Conservation (phyloP, 768 basidiomycete genomes). For the Tylopilus subfusipes region DNA sequence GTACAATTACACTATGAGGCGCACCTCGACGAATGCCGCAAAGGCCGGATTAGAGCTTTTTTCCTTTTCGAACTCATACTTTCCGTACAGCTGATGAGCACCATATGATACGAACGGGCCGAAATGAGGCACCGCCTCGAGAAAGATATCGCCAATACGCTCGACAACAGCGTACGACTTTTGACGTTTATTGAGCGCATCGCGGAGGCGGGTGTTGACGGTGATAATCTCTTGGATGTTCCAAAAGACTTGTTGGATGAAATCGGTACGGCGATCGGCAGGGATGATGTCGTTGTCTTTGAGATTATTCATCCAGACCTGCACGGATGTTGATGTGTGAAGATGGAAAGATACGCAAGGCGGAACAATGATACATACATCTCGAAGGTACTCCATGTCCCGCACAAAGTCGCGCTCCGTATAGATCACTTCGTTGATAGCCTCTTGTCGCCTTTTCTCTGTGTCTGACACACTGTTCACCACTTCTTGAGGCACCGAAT, state of each 20-base stretch:
- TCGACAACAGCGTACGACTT: constrained; percentile 94
- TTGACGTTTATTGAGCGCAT: constrained; percentile 91
- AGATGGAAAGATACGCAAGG: not conserved
- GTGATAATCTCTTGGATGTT: constrained; percentile 91
- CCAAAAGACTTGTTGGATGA: constrained; percentile 96
- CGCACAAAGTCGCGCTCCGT: constrained; percentile 98
- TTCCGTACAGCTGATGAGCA: constrained; percentile 95
- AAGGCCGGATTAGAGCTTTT: constrained; percentile 91
- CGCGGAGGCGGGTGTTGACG: constrained; percentile 88
- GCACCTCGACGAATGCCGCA: constrained; percentile 91
- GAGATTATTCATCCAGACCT: constrained; percentile 90
- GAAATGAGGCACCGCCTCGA: constrained; percentile 85
- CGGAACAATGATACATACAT: constrained; percentile 51
- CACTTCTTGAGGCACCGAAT: constrained; percentile 93
- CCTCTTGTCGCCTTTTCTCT: constrained; percentile 96
- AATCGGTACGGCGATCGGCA: constrained; percentile 69
- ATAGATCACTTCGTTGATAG: constrained; percentile 92
- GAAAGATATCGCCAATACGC: constrained; percentile 84
- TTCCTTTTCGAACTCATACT: constrained; percentile 99
- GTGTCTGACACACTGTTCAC: constrained; percentile 87
- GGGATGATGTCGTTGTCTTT: constrained; percentile 77
- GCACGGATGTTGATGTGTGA: constrained; percentile 4
- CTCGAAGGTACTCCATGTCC: constrained; percentile 96
- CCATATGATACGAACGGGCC: constrained; percentile 94
- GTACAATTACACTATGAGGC: constrained; percentile 7